Evolutionary conservation across 2,329 filamentous ascomycete genomes (phyloP), one percentile per base, ranked within the genome.

Genomic region (Ilyonectria sp.): DNA sequence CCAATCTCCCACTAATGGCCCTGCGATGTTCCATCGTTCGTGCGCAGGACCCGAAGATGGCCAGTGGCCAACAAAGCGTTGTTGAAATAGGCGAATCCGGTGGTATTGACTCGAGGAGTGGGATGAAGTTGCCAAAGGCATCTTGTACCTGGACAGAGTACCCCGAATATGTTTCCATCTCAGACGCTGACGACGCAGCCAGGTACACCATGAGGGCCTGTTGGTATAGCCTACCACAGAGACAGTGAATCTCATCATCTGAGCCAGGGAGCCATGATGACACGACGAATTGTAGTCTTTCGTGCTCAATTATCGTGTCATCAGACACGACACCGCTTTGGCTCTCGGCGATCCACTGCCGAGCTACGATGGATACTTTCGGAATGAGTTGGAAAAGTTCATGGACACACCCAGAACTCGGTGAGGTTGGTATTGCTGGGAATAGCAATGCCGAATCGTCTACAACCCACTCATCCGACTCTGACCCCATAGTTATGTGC

Each of bases 201-300:
- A 61, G 46, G 21, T 54, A 61, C 4, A 61, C 58, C 47, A 61
- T 26, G 4, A 61, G 47, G 17, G 58, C 58, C 23, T 61, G 58
- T 21, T 61, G 58, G 13, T 61, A 60, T n/a, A 61, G 15, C 7
- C 17, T 44, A 3, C 58, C 47, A 21, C 58, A 61, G 9, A 61
- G 33, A 17, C 23, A 11, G 17, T 53, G 19, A 1, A 53, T 29
- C 15, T 19, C 26, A 6, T 61, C 47, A 4, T 61, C 33, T 6
- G 47, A 35, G 15, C 8, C 26, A 15, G 47, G 33, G 13, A 44
- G 21, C 58, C 58, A 61, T 17, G 33, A 52, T 6, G 47, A 17
- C 13, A 61, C 17, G 6, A 11, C 6, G 9, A 19, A 43, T 10
- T 26, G 19, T 6, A 61, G 17, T 4, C 10, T 26, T 17, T 19